Evolutionary conservation across 2,329 filamentous ascomycete species (phyloP).

Genomic region (Cordyceps farinosa): DNA sequence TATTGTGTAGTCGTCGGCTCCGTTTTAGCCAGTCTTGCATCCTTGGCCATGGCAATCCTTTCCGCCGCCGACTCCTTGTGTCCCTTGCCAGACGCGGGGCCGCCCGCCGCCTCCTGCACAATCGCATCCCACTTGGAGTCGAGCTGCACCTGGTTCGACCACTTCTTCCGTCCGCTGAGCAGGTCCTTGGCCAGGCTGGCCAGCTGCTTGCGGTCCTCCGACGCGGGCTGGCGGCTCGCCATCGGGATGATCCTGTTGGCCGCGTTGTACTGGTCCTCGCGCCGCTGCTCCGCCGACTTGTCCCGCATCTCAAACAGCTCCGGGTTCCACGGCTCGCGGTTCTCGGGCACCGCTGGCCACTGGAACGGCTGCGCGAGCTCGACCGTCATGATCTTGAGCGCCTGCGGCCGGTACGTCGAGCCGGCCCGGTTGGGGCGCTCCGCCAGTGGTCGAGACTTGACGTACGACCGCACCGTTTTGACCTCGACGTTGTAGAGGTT

Average conservation of each 20-base stretch:
- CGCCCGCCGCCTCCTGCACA: conserved; percentile 25
- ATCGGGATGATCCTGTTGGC: conserved; percentile 35
- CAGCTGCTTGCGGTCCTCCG: conserved; percentile 44
- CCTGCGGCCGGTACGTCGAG: conserved; percentile 65
- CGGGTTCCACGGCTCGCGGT: conserved; percentile 62
- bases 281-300: conserved; percentile 42
- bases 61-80: conserved; percentile 23
- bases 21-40: neutral
- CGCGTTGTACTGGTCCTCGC: conserved; percentile 32
- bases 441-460: conserved; percentile 61
- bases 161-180: conserved; percentile 56
- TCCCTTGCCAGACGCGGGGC: neutral
- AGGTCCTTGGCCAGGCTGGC: conserved; percentile 63
- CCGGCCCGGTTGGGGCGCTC: conserved; percentile 47
- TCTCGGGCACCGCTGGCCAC: conserved; percentile 70
- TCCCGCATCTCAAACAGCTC: conserved; percentile 53
- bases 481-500: conserved; percentile 77
- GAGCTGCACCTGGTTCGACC: conserved; percentile 48
- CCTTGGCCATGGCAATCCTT: conserved; percentile 18
- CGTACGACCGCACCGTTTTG: conserved; percentile 68
- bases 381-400: conserved; percentile 90
- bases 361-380: conserved; percentile 84
- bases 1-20: conserved; percentile 9
- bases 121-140: conserved; percentile 46
- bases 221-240: conserved; percentile 40